Base-by-base conservation (phyloP, 352 stramenopile genomes). In the Globisporangium iwayamae region DNA sequence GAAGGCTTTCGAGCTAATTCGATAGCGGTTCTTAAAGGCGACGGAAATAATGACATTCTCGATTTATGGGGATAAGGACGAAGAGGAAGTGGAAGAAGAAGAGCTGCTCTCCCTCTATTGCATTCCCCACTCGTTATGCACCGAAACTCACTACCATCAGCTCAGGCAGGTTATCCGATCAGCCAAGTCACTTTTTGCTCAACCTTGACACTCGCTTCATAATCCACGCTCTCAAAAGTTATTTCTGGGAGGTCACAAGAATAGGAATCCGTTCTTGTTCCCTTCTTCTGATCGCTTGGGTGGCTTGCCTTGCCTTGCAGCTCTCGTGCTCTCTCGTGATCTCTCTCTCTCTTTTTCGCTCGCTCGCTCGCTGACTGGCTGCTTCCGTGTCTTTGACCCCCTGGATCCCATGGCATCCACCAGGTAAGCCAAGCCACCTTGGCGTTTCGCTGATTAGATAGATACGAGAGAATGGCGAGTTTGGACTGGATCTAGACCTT, bases 391-490 rank as follows among this genome's bases (percentile, higher is more conserved):
- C 52, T 57, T 45, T 58, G 52, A 46, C 32, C 9, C n/a, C 16
- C 52, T 32, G 11, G 52, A 58, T 57, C 51, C 30, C 51, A 57
- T 57, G 51, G 13, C n/a, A 22, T 28, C 51, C 30, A 13, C 16
- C 52, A 28, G 25, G 25, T 28, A 28, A 28, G 25, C 25, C 25
- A 58, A 39, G 36, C 18, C 32, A 16, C 18, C 10, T 28, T 51
- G 32, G 52, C 52, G 52, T 58, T 58, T 58, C 52, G 52, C 32
- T 32, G 52, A 16, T 20, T 30, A 58, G 52, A 57, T 57, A 18
- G 25, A 47, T 47, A 16, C 7, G 28, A 41, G 50, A 25, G 38
- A 39, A 18, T 46, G 52, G 32, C 32, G 3, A 20, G 41, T 30
- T 30, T 45, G 52, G 30, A 45, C 52, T 57, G 18, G 52, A 57